phyloP scores from a whole-genome alignment of 2,329 filamentous ascomycete genomes.

The Pseudocercospora vitis region DNA sequence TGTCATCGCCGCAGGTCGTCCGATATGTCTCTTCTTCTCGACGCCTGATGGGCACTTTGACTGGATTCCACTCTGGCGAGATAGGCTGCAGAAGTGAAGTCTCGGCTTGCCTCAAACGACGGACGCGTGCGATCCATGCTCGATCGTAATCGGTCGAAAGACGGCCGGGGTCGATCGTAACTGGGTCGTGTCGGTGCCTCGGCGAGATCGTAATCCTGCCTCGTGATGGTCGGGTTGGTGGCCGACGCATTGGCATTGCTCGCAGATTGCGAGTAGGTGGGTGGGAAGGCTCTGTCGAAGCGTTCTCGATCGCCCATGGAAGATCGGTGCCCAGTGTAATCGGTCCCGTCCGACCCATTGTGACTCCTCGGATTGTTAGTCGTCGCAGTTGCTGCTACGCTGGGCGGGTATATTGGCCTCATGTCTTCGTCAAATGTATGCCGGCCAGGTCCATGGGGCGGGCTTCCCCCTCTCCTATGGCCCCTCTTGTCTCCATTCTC shows the following conservation, averaged over 20 bases:
- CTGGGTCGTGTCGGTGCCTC: conserved; percentile 20
- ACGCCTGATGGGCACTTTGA: conserved; percentile 16
- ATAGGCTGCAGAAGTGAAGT: conserved; percentile 88
- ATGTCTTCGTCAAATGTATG: conserved; percentile 77
- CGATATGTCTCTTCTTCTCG: conserved; percentile 18
- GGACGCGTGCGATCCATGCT: conserved; percentile 83
- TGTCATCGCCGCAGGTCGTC: conserved; percentile 22
- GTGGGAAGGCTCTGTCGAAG: conserved; percentile 43
- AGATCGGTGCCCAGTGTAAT: conserved; percentile 63
- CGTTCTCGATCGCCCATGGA: conserved; percentile 38
- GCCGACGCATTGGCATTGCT: conserved; percentile 19
- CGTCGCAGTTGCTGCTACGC: conserved; percentile 71
- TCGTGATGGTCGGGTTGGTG: conserved; percentile 29
- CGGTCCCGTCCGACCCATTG: conserved; percentile 91
- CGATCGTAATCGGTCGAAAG: conserved; percentile 81
- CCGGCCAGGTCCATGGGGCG: conserved; percentile 16
- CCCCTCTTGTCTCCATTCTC: conserved; percentile 27
- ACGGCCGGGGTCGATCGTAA: conserved; percentile 59
- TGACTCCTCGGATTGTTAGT: conserved; percentile 82
- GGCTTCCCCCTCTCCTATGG: conserved; percentile 45
- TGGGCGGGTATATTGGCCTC: conserved; percentile 90
- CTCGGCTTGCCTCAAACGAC: conserved; percentile 82
- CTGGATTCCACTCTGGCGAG: conserved; percentile 72
- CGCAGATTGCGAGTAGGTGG: conserved; percentile 24
- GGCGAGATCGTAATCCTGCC: conserved; percentile 20